Conservation (phyloP, 768 basidiomycete genomes). For the Collybiopsis confluens region DNA sequence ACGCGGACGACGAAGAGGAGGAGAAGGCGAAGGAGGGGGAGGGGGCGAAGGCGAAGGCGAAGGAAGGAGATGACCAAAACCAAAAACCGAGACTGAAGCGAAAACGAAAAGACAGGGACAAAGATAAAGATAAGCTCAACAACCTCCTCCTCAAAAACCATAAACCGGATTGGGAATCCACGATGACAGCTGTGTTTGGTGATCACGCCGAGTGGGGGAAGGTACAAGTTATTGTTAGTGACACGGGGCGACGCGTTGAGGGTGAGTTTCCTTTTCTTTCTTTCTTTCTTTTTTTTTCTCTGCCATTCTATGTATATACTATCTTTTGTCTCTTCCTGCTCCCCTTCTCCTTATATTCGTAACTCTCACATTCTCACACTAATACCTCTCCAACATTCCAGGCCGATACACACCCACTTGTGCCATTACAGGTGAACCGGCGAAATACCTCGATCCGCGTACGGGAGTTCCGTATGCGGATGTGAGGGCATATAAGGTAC, state of each 20-base stretch:
- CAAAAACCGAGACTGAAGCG: no score
- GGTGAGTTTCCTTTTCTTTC: constrained; percentile 33
- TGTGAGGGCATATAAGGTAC: constrained; percentile 54
- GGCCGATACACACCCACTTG: constrained; percentile 66
- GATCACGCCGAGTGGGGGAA: constrained; percentile 80
- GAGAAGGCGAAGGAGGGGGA: no score
- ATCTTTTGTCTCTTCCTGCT: background rate
- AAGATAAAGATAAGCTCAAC: no score
- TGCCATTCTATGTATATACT: background rate
- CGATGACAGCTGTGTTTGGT: constrained; percentile 83
- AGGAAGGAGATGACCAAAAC: constrained; percentile 28
- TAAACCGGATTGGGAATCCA: constrained; percentile 66
- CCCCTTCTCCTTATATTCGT: no score
- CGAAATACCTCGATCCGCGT: constrained; percentile 76
- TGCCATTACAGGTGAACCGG: constrained; percentile 73
- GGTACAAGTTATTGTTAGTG: constrained; percentile 47
- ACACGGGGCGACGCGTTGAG: constrained; percentile 60
- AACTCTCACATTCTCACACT: background rate
- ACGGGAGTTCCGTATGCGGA: constrained; percentile 80
- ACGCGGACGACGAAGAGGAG: constrained; percentile 4
- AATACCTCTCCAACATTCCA: constrained; percentile 23
- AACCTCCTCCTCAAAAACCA: no score
- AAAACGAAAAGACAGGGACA: no score
- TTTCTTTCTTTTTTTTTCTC: background rate
- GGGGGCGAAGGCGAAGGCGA: no score